Evolutionary conservation across 192 early-diverging fungal genomes (phyloP), one percentile per base, ranked within the genome.

Genomic region (Entomortierella chlamydospora): DNA sequence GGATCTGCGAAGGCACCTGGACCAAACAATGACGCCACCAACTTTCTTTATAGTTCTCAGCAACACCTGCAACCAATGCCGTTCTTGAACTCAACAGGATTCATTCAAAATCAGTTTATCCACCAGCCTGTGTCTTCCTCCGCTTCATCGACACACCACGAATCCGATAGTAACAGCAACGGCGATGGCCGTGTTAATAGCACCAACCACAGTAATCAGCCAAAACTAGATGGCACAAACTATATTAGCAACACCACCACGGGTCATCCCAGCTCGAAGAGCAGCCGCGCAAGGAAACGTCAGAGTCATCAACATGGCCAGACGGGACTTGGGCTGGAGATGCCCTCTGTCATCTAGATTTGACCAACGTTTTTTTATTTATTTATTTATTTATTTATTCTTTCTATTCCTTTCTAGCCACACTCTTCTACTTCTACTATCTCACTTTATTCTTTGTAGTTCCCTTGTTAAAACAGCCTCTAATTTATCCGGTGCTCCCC

Each of bases 271-370:
- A 37, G 30, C 33, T 47, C 54, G 4, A 47, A 68, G 39, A 52
- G 45, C 26, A 54, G n/a, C 60, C 56, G 57, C 4, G 28, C n/a
- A 20, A 61, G 70, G 9, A 72, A 64, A 25, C 70, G 61, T 9
- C 60, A 29, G 39, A 72, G 61, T 59, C 70, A 72, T 42, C 51
- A 39, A 57, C 43, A 33, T 11, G 33, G 29, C 7, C 68, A 52
- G 18, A 0, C 54, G 7, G 57, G 68, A 51, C 53, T 64, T 33
- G 61, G 61, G 1, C 34, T 72, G 39, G 59, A 37, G 29, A 25
- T 71, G 50, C 53, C 59, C 37, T 55, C 49, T 25, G 57, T 68
- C 20, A 56, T 71, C 15, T 71, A 62, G 12, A 53, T 60, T 28
- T 17, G 43, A 45, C 57, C 45, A 33, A 42, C 55, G 0, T 31